phyloP scores from a whole-genome alignment of 202 grass and related monocot species.

The Alloteropsis angusta region DNA sequence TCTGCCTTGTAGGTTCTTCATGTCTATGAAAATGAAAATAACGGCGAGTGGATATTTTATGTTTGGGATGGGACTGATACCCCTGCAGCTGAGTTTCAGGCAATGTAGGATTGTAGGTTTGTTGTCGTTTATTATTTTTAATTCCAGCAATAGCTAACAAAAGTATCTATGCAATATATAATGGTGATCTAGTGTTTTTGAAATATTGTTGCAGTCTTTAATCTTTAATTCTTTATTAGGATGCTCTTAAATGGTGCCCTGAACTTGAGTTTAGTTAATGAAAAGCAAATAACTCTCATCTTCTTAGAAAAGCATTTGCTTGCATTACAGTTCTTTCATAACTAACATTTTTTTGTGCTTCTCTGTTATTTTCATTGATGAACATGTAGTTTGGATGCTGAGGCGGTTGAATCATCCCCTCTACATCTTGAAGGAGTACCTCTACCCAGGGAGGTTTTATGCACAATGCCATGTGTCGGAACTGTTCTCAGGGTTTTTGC shows the following conservation, averaged over 20 bases:
- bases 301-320: conserved; percentile 17
- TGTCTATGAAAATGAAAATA: conserved; percentile 52
- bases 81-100: conserved; percentile 37
- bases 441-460: conserved; percentile 53
- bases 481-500: conserved; percentile 60
- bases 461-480: conserved; percentile 60
- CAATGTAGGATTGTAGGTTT: conserved; percentile 20
- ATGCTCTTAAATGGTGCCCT: conserved; percentile 1
- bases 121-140: neutral
- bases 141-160: conserved; percentile 1
- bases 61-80: conserved; percentile 94
- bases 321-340: neutral
- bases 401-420: conserved; percentile 24
- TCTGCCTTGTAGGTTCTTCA: conserved; percentile 74
- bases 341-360: neutral
- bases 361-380: conserved; percentile 10
- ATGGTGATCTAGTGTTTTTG: neutral
- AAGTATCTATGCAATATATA: neutral
- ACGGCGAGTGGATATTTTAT: conserved; percentile 49
- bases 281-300: neutral
- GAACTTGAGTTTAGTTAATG: neutral
- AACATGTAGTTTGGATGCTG: conserved; percentile 25
- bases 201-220: neutral
- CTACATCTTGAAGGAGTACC: conserved; percentile 57
- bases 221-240: neutral